These are phyloP conservation scores for Zelonia costaricensis DNA, from an alignment of 208 protist species.

Conservation along the genomic window DNA sequence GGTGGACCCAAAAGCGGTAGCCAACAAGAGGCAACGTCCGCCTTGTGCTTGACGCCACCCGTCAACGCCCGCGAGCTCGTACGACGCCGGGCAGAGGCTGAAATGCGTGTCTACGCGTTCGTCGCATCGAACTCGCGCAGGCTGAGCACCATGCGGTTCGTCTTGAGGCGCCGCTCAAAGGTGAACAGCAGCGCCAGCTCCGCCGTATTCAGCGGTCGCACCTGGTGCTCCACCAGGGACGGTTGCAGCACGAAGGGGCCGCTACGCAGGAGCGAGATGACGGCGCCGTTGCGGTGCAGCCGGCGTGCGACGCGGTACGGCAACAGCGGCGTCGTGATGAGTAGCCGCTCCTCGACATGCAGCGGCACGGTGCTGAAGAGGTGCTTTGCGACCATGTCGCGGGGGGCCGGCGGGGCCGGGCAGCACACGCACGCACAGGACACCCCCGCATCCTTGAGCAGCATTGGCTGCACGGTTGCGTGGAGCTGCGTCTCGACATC, in stretches of 20 bases:
- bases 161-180: conserved; percentile 84
- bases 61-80: too few species aligned
- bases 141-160: conserved; percentile 80
- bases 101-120: background rate
- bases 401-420: conserved; percentile 5
- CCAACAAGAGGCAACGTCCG: too few species aligned
- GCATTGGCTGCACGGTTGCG: conserved; percentile 33
- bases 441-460: conserved; percentile 36
- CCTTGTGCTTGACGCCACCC: too few species aligned
- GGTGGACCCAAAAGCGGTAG: too few species aligned
- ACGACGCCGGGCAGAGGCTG: too few species aligned
- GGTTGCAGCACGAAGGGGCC: conserved; percentile 70
- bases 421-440: conserved; percentile 56
- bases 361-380: conserved; percentile 13
- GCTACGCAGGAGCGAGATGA: conserved; percentile 62
- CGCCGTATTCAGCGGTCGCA: conserved; percentile 42
- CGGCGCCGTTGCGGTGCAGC: conserved; percentile 50
- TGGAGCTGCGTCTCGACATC: conserved; percentile 38
- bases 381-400: conserved; percentile 19
- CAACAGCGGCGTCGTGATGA: conserved; percentile 73
- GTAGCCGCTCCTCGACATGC: conserved; percentile 43
- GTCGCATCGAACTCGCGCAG: conserved; percentile 67
- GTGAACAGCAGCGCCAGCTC: conserved; percentile 84
- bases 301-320: conserved; percentile 63
- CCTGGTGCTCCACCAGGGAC: conserved; percentile 33